These are phyloP conservation scores for Penicillium sp. DNA, from an alignment of 2,329 filamentous ascomycete genomes.

Conservation along the genomic window DNA sequence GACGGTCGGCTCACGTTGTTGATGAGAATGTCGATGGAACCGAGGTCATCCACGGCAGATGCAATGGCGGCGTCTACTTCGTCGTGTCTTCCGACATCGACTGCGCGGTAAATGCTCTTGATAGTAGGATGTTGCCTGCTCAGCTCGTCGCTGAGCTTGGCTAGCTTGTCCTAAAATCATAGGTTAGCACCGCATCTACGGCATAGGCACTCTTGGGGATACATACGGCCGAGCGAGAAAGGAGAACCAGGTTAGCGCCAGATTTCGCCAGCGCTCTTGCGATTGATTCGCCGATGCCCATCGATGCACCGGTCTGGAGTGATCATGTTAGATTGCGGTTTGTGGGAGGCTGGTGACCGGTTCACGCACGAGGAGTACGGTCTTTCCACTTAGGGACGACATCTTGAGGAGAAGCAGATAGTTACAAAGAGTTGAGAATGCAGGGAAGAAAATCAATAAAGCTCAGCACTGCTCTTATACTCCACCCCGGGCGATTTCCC, in stretches of 20 bases:
- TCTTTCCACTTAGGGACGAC: too few relatives aligned
- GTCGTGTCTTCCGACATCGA: conserved; percentile 21
- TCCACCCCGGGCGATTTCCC: too few relatives aligned
- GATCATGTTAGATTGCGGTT: too few relatives aligned
- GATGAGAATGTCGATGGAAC: conserved; percentile 46
- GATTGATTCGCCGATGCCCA: conserved; percentile 50
- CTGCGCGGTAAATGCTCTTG: conserved; percentile 14
- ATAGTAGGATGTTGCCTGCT: conserved; percentile 3
- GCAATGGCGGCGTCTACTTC: conserved; percentile 29
- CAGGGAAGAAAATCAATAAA: too few relatives aligned
- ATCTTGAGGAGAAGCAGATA: too few relatives aligned
- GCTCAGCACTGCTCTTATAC: too few relatives aligned
- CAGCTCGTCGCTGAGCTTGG: conserved; percentile 1
- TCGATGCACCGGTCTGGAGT: conserved; percentile 46
- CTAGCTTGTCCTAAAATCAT: conserved; percentile 22
- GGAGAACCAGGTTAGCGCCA: conserved; percentile 44
- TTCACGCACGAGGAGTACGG: too few relatives aligned
- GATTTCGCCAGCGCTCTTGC: conserved; percentile 40
- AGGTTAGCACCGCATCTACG: too few relatives aligned
- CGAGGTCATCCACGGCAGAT: conserved; percentile 32
- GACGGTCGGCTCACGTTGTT: conserved; percentile 40
- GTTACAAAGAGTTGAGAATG: too few relatives aligned
- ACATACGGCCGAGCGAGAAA: conserved; percentile 41
- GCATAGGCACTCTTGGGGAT: too few relatives aligned
- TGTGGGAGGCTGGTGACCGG: too few relatives aligned